Conservation (phyloP, 2,329 filamentous ascomycete species). For the Penicillium brevicompactum region DNA sequence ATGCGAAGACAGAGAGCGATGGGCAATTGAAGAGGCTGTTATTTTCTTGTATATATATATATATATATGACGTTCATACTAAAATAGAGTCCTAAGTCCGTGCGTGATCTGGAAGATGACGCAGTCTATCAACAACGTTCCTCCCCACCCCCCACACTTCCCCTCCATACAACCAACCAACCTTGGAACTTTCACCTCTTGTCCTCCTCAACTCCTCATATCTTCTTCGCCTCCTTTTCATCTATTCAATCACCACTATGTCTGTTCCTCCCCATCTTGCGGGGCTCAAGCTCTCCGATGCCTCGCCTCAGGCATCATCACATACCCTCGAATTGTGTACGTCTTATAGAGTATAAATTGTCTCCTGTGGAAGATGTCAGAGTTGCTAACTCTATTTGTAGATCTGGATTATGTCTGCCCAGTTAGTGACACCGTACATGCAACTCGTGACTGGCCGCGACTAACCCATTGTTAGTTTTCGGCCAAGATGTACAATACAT, state of each 20-base stretch:
- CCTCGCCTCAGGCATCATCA: slow-evolving; percentile 21
- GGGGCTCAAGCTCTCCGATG: slow-evolving; percentile 47
- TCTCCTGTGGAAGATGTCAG: neutral
- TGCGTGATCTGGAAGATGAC: neutral
- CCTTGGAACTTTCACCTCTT: neutral
- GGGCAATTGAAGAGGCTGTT: slow-evolving; percentile 12
- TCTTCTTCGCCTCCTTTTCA: neutral
- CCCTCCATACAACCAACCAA: neutral
- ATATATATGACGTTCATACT: neutral
- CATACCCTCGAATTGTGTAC: slow-evolving; percentile 45
- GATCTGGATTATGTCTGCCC: slow-evolving; percentile 92
- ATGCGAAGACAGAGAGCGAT: slow-evolving; percentile 31
- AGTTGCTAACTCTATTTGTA: slow-evolving; percentile 26
- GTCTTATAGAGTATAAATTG: slow-evolving; percentile 12
- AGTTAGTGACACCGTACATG: slow-evolving; percentile 32
- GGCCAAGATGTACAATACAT: slow-evolving; percentile 74
- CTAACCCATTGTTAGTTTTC: slow-evolving; percentile 51
- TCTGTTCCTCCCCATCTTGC: slow-evolving; percentile 62
- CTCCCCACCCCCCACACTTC: no score
- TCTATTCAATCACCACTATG: slow-evolving; percentile 45
- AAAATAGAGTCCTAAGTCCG: neutral
- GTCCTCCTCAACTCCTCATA: neutral
- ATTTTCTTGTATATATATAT: neutral
- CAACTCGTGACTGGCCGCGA: neutral
- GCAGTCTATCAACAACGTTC: no score